phyloP scores from a whole-genome alignment of 2,329 filamentous ascomycete genomes.

The Grosmannia huntii region DNA sequence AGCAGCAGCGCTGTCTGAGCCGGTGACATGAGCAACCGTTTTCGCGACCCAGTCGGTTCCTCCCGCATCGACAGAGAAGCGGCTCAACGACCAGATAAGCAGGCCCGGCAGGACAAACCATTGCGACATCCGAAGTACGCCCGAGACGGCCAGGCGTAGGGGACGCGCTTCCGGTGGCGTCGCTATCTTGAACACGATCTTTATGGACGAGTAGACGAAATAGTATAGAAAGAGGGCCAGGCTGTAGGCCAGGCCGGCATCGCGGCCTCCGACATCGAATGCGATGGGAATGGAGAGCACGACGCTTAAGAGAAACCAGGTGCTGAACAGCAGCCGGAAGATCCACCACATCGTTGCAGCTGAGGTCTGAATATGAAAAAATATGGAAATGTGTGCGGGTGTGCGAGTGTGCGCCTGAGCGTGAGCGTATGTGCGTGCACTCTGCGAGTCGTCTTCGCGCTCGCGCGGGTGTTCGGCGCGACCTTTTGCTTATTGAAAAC shows the following conservation, averaged over 20 bases:
- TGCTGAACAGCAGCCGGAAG: conserved; percentile 65
- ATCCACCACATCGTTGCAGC: conserved; percentile 58
- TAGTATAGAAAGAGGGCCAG: conserved; percentile 83
- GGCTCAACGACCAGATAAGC: conserved; percentile 89
- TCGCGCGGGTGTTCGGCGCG: not conserved
- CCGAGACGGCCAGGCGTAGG: conserved; percentile 58
- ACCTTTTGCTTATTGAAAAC: not conserved
- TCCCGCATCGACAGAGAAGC: conserved; percentile 84
- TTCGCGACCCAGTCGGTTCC: conserved; percentile 14
- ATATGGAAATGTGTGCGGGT: too few relatives aligned
- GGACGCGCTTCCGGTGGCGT: conserved; percentile 63
- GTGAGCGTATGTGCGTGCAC: not conserved
- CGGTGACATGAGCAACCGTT: conserved; percentile 12
- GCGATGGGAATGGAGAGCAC: conserved; percentile 92
- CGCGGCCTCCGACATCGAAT: conserved; percentile 93
- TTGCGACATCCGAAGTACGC: conserved; percentile 62
- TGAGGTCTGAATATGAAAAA: not conserved
- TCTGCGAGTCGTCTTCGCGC: not conserved
- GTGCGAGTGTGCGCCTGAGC: too few relatives aligned
- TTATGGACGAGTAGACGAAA: conserved; percentile 70
- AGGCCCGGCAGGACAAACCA: conserved; percentile 77
- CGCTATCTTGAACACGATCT: conserved; percentile 37
- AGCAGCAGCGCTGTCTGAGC: not conserved
- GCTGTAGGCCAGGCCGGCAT: conserved; percentile 89
- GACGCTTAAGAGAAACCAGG: conserved; percentile 79